These are phyloP conservation scores for Crithidia mellificae DNA, from an alignment of 208 protist genomes.

Conservation along the genomic window DNA sequence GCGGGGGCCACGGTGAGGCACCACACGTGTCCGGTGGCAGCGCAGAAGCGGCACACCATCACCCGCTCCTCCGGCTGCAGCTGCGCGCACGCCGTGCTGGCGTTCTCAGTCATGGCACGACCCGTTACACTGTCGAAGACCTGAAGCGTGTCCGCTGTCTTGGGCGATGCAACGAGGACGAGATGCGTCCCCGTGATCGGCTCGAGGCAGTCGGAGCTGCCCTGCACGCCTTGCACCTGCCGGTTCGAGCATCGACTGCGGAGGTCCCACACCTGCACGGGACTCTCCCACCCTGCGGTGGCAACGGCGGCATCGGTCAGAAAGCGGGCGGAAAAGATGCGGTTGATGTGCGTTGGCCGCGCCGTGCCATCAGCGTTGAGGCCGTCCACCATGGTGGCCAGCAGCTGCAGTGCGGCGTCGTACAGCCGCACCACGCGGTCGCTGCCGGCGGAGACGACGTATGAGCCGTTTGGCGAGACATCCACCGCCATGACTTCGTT, in stretches of 20 bases:
- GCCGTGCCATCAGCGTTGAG: slow-evolving; percentile 36
- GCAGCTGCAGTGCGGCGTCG: slow-evolving; percentile 40
- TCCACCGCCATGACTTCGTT: slow-evolving; percentile 82
- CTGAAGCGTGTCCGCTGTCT: slow-evolving; percentile 50
- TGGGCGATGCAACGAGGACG: slow-evolving; percentile 63
- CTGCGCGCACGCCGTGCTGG: slow-evolving; percentile 27
- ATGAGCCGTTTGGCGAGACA: slow-evolving; percentile 46
- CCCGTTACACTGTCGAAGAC: slow-evolving; percentile 64
- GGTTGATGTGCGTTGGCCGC: slow-evolving; percentile 68
- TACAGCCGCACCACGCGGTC: slow-evolving; percentile 87
- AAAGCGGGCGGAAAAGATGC: slow-evolving; percentile 83
- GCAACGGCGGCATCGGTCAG: slow-evolving; percentile 42
- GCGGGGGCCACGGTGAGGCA: slow-evolving; percentile 43
- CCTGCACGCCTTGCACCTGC: slow-evolving; percentile 54
- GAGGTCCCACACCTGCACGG: slow-evolving; percentile 90
- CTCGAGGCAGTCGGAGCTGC: slow-evolving; percentile 80
- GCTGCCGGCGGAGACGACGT: slow-evolving; percentile 79
- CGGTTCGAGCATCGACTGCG: slow-evolving; percentile 48
- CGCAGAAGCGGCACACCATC: slow-evolving; percentile 38
- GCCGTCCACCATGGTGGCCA: slow-evolving; percentile 41
- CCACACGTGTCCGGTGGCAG: slow-evolving; percentile 49
- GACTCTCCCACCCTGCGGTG: slow-evolving; percentile 88
- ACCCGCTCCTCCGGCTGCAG: slow-evolving; percentile 32
- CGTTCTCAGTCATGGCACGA: slow-evolving; percentile 37
- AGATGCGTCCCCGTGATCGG: slow-evolving; percentile 44